A percentile compares a stretch with the other conserved stretches of the same genome.
phyloP scores from a whole-genome alignment of 169 alveolate species.

The Eimeria falciformis region DNA sequence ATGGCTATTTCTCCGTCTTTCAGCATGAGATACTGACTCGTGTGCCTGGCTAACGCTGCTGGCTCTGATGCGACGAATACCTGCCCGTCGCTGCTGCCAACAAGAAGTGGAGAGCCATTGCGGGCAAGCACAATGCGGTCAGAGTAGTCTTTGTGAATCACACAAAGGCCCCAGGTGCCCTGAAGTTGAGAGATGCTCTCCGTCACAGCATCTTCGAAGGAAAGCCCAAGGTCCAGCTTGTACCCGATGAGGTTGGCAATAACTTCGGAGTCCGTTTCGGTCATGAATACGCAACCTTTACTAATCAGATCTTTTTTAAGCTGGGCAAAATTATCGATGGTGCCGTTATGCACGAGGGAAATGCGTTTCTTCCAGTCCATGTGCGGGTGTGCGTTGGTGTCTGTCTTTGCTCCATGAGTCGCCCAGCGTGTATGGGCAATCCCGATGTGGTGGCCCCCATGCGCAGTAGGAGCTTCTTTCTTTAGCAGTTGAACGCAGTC shows the following conservation, averaged over 20 bases:
- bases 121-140: constrained; percentile 93
- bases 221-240: constrained; percentile 85
- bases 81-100: constrained; percentile 89
- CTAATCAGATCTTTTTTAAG: constrained; percentile 83
- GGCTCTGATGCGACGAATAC: constrained; percentile 95
- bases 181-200: constrained; percentile 90
- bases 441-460: constrained; percentile 87
- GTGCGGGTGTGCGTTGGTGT: constrained; percentile 98
- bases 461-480: constrained; percentile 41
- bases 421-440: constrained; percentile 99
- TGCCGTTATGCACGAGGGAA: constrained; percentile 97
- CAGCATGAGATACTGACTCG: constrained; percentile 93
- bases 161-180: constrained; percentile 98
- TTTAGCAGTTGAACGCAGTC: constrained; percentile 72
- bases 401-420: constrained; percentile 98
- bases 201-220: constrained; percentile 90
- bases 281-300: constrained; percentile 85
- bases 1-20: constrained; percentile 93
- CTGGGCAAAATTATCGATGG: constrained; percentile 91
- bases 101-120: constrained; percentile 94
- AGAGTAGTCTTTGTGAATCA: constrained; percentile 91
- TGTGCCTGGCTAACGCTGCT: constrained; percentile 94
- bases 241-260: constrained; percentile 96
- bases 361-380: constrained; percentile 91
- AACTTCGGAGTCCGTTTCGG: constrained; percentile 98